These are phyloP conservation scores for Monilinia laxa DNA, from an alignment of 2,329 filamentous ascomycete species.

Conservation along the genomic window DNA sequence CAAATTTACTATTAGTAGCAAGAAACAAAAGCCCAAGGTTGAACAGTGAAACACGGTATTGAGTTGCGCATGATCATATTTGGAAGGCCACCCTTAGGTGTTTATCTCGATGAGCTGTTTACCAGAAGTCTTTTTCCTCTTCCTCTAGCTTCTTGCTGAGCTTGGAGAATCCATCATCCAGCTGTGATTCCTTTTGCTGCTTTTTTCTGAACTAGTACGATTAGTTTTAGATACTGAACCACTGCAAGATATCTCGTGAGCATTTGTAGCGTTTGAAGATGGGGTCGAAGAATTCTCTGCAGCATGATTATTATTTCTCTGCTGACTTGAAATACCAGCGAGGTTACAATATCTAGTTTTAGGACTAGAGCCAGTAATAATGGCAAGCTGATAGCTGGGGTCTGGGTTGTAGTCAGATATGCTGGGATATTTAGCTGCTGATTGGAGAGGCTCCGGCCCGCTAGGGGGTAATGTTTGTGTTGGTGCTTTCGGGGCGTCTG, in stretches of 20 bases:
- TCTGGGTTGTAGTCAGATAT: not conserved
- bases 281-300: not conserved
- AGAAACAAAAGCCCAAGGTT: too few relatives aligned
- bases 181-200: not conserved
- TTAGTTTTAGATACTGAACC: too few relatives aligned
- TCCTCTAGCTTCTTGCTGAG: not conserved
- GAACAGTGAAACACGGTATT: too few relatives aligned
- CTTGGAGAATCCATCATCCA: not conserved
- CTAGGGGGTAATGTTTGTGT: not conserved
- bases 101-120: not conserved
- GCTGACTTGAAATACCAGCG: not conserved
- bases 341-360: not conserved
- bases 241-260: too few relatives aligned
- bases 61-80: too few relatives aligned
- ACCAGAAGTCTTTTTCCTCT: not conserved
- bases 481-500: not conserved
- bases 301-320: not conserved
- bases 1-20: too few relatives aligned
- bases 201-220: too few relatives aligned
- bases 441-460: not conserved
- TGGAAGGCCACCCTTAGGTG: not conserved
- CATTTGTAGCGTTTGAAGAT: not conserved
- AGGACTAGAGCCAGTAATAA: not conserved
- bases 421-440: not conserved
- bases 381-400: not conserved